phyloP scores from a whole-genome alignment of 306 rosid genomes.

The Biancaea sappan region DNA sequence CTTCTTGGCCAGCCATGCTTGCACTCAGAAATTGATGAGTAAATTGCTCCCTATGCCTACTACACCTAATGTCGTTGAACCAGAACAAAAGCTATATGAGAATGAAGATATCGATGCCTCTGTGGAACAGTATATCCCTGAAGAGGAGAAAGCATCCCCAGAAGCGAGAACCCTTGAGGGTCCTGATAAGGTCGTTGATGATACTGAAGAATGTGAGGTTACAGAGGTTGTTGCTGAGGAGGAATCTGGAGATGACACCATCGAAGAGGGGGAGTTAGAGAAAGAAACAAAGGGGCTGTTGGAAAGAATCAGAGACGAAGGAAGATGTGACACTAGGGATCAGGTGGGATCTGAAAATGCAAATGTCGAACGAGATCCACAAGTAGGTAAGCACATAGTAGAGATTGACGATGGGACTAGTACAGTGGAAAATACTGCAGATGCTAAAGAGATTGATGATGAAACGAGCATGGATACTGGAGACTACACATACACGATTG shows the following conservation, averaged over 20 bases:
- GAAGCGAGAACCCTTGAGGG: conserved; percentile 36
- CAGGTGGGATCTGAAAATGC: conserved; percentile 24
- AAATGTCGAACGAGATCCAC: background rate
- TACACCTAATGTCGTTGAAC: no score
- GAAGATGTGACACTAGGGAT: conserved; percentile 25
- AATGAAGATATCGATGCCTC: no score
- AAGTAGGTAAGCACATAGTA: background rate
- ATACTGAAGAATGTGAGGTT: conserved; percentile 32
- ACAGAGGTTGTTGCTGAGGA: conserved; percentile 36
- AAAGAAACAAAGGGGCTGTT: conserved; percentile 50
- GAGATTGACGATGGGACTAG: conserved; percentile 21
- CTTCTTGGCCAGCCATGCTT: conserved; percentile 62
- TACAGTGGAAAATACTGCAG: background rate
- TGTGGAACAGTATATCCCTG: no score
- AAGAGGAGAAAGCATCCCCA: conserved; percentile 15
- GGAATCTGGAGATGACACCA: conserved; percentile 30
- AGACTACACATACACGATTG: conserved; percentile 1
- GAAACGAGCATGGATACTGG: conserved; percentile 31
- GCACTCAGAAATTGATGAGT: conserved; percentile 60
- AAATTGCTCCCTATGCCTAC: conserved; percentile 58
- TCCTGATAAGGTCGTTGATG: conserved; percentile 18
- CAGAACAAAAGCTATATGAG: no score
- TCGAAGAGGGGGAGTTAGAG: conserved; percentile 39
- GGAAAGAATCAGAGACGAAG: conserved; percentile 60
- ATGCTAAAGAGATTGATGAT: conserved; percentile 29